These are phyloP conservation scores for Calonectria pseudoturangicola DNA, from an alignment of 2,329 filamentous ascomycete species.

Conservation along the genomic window DNA sequence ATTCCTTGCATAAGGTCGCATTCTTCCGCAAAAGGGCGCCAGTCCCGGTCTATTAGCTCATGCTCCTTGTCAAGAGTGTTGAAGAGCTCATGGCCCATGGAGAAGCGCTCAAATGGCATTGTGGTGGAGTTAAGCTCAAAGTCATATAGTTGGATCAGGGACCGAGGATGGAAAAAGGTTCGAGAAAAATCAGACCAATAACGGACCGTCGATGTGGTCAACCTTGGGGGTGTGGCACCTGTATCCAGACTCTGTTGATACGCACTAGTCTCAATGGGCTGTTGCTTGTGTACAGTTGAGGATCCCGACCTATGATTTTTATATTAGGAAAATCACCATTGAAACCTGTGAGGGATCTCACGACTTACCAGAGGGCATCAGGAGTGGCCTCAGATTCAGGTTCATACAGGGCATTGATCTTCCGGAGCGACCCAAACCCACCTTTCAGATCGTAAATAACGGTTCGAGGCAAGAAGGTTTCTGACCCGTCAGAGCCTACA, in stretches of 20 bases:
- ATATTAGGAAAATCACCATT: background rate
- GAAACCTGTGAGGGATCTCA: background rate
- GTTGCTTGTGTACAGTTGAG: conserved; percentile 80
- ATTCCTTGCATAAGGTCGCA: conserved; percentile 94
- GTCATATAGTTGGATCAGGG: conserved; percentile 90
- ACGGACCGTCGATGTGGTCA: conserved; percentile 83
- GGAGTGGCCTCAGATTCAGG: conserved; percentile 61
- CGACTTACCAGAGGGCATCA: conserved; percentile 59
- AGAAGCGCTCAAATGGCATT: conserved; percentile 93
- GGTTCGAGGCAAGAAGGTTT: conserved; percentile 94
- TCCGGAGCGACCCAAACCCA: conserved; percentile 90
- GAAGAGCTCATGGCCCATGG: conserved; percentile 88
- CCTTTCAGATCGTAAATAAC: conserved; percentile 97
- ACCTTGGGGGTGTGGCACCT: conserved; percentile 78
- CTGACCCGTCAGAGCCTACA: conserved; percentile 86
- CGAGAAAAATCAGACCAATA: conserved; percentile 98
- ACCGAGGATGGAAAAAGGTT: conserved; percentile 93
- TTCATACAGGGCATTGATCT: conserved; percentile 92
- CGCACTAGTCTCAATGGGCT: conserved; percentile 79
- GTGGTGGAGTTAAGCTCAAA: conserved; percentile 88
- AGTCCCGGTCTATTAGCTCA: conserved; percentile 92
- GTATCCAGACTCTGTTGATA: conserved; percentile 89
- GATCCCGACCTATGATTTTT: conserved; percentile 75
- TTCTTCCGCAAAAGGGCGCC: conserved; percentile 92
- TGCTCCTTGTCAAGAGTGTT: conserved; percentile 83